Evolutionary conservation across 257 asterid genomes (phyloP), one percentile per base, ranked within the genome.

Genomic region (Fraxinus quadrangulata): DNA sequence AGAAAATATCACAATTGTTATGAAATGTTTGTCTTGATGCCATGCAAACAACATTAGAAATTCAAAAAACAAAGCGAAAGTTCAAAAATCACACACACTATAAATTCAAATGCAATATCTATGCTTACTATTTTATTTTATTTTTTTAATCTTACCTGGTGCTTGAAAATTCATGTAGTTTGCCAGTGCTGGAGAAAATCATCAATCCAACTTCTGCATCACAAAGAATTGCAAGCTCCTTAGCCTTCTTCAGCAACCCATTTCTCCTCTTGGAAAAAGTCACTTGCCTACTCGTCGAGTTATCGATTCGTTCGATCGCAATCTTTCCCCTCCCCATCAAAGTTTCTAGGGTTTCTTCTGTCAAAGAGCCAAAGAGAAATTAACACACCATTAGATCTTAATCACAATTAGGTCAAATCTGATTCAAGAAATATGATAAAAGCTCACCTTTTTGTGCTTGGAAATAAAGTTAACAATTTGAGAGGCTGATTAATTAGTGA

Each of bases 261-360:
- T 84, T 88, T 47, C 89, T 82, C 70, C 91, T 80, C 87, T 88
- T 88, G 2, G 90, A 88, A 30, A 88, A 88, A 0, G 92, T 86
- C 0, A 88, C 89, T 70, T 88, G 92, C 85, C 92, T 71, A 36
- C 85, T 88, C 7, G 89, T 88, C 2, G 88, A 76, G 84, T 86
- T 88, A 36, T 86, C 88, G 56, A 88, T 88, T 59, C 92, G 71
- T 70, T 86, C 26, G 67, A 88, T 88, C 80, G 74, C 87, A 51
- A 84, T 88, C 86, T 88, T 88, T 26, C 91, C 89, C 67, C 91
- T 75, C 70, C 91, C 91, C 89, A 87, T 87, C 59, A 30, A 39
- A 37, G 63, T 81, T 56, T 26, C 75, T 80, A 86, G 89, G 87
- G 86, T 84, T 82, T 80, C 77, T 74, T 21, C 47, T 24, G 30